Base-by-base conservation (phyloP, 106 monocot genomes). In the Platanthera zijinensis region DNA sequence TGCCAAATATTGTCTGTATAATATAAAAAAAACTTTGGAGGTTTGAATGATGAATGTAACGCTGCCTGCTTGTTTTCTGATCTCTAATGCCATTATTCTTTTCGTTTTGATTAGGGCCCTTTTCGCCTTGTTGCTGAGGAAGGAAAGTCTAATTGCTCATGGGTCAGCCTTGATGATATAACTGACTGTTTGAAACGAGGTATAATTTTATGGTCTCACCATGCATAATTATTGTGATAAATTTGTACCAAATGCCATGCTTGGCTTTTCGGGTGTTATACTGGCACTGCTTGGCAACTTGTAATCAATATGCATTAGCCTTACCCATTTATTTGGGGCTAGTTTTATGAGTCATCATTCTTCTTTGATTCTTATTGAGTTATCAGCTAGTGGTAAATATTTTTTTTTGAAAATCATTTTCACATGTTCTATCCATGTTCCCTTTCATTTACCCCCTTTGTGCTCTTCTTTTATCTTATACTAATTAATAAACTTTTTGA, bases 121-220 rank as follows among this genome's bases (percentile, higher is more conserved):
- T 85, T 99, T 79, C 86, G 85, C 50, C 92, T 99, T 73, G 94
- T 99, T 80, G 94, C 92, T 62, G 99, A 99, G 75, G 99, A 94
- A 80, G 99, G 92, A 45, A 99, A 94, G 78, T 99, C 99, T 50
- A 99, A 99, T 51, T 90, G 94, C 84, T 92, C 99, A 59, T 99
- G 94, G 94, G 88, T 90, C 79, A 99, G 93, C 77, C 87, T 95
- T 54, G 96, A 93, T 85, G 96, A 97, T 80, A 85, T 93, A 63
- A 87, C 90, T 59, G 87, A 87, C 83, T 86, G 87, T 83, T 75
- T 87, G 56, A 80, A 66, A 77, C 85, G 86, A 89, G 95, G 95
- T 96, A 84, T 19, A 75, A 57, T 61, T 70, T 8, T 13, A 3
- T 68, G 15, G 10, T 70, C 48, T 70, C 7, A 7, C 17, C 70